Evolutionary conservation across 2,329 filamentous ascomycete species (phyloP), one percentile per base, ranked within the genome.

Genomic region (Aspergillus persii): DNA sequence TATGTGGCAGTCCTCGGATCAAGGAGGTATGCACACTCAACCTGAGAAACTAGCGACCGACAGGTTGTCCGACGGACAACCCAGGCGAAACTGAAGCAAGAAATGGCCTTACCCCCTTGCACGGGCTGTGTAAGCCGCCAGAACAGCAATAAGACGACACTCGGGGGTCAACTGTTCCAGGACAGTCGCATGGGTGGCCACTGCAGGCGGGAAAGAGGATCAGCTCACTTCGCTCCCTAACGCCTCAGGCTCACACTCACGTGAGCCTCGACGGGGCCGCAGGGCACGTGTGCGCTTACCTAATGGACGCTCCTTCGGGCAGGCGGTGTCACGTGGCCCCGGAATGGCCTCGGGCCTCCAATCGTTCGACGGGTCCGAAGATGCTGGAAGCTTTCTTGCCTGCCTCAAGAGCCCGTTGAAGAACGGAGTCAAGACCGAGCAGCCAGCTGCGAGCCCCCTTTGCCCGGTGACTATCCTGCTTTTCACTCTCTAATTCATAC

Each of bases 21-120:
- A 70, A 65, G 70, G 70, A 71, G 70, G 66, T 64, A 68, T 68
- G 64, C 65, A 66, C 65, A 65, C 66, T 59, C 61, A 66, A 63
- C 57, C 56, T 65, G 64, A 68, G 62, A 58, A 47, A 23, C 44
- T 47, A 69, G 68, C 66, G 69, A 72, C 66, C 67, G 68, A 61
- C 63, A 54, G 61, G 50, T 68, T 68, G 65, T 63, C 57, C 61
- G 62, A 61, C 66, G 59, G 57, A 66, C 58, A 61, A 47, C 44
- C 18, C 26, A 26, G 62, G 63, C 63, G 65, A 64, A 62, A 67
- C 62, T 57, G 57, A 65, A 68, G 65, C 65, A 66, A 64, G 64
- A 67, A 68, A 72, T 66, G 66, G 67, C 54, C 64, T 55, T 64
- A 46, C 70, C 69, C 67, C 70, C 70, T 69, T 68, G 65, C 62